Base-by-base conservation (phyloP, 495 filamentous ascomycete species). In the Lasiosphaeria ovina region DNA sequence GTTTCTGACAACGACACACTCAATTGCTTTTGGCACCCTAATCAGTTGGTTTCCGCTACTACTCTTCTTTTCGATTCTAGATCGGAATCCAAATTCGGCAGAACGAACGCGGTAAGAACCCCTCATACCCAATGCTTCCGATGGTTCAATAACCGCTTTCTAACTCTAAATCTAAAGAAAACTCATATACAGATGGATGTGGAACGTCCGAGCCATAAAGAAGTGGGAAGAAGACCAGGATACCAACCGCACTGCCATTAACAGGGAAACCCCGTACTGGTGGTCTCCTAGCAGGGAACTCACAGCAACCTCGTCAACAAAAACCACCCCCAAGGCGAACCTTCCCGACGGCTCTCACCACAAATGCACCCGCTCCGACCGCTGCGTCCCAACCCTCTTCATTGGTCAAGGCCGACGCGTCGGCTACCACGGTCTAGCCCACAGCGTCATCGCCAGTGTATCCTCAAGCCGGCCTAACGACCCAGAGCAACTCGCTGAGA, bases 21-120 rank as follows among this genome's bases (percentile, higher is more conserved):
- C 75, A 48, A 70, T 83, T 1, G 80, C 77, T 0, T 61, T 83
- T 2, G 81, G 80, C 3, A 56, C 80, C 2, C 54, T 83, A 7
- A 61, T 83, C 17, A 64, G 69, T 4, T 83, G 79, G 81, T 55
- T 83, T 6, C 81, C 81, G 10, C 59, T 81, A n/a, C 58, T 83
- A 12, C 69, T 81, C 17, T 57, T 79, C 3, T 72, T 72, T 50
- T 67, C 64, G 9, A 81, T 83, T 40, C 67, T 80, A 3, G 80
- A 83, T 63, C 72, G 80, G 10, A 83, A 83, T 55, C 78, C 79
- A 0, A 66, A 69, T 12, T 74, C 76, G 4, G 61, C 75, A 0
- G 73, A 69, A 16, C 61, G 76, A 36, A 71, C 70, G 11, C 61
- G 74, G 38, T 53, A 35, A n/a, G 74, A n/a, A n/a, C n/a, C n/a